Conservation (phyloP, 1,284 basidiomycete genomes). For the Trametes sp. region DNA sequence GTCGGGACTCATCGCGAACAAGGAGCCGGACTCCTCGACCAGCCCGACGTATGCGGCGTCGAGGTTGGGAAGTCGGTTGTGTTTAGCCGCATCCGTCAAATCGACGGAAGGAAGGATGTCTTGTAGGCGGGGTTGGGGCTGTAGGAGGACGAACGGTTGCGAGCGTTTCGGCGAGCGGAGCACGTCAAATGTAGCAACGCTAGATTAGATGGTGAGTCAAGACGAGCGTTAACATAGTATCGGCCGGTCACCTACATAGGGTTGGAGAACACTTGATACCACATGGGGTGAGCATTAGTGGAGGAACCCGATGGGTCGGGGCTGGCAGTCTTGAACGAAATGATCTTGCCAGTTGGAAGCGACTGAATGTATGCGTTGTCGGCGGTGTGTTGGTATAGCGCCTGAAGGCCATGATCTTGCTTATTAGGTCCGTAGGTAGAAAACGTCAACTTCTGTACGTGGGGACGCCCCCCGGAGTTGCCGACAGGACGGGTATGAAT, state of each 20-base stretch:
- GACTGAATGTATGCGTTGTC: conserved; percentile 83
- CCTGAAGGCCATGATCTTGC: conserved; percentile 71
- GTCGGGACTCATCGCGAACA: conserved; percentile 81
- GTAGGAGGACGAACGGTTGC: conserved; percentile 78
- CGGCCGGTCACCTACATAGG: conserved; percentile 54
- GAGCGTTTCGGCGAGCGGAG: conserved; percentile 54
- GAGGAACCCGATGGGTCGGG: conserved; percentile 37
- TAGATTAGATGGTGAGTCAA: conserved; percentile 38
- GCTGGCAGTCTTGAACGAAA: conserved; percentile 67
- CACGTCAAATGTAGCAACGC: conserved; percentile 84
- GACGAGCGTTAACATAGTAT: neutral
- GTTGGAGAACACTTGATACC: conserved; percentile 62
- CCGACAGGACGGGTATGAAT: conserved; percentile 61
- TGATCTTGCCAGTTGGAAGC: conserved; percentile 76
- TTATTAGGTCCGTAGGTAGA: conserved; percentile 88
- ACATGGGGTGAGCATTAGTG: conserved; percentile 56
- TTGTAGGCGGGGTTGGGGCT: conserved; percentile 74
- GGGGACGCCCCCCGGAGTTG: conserved; percentile 48
- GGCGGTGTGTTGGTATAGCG: conserved; percentile 70
- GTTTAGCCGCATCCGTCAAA: conserved; percentile 44
- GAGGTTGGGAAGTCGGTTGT: conserved; percentile 52
- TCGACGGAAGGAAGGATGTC: conserved; percentile 63
- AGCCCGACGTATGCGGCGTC: conserved; percentile 78
- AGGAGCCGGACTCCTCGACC: conserved; percentile 71
- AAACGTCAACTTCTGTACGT: conserved; percentile 80